Conservation (phyloP, 257 asterid genomes). For the Salvia rosmarinus region DNA sequence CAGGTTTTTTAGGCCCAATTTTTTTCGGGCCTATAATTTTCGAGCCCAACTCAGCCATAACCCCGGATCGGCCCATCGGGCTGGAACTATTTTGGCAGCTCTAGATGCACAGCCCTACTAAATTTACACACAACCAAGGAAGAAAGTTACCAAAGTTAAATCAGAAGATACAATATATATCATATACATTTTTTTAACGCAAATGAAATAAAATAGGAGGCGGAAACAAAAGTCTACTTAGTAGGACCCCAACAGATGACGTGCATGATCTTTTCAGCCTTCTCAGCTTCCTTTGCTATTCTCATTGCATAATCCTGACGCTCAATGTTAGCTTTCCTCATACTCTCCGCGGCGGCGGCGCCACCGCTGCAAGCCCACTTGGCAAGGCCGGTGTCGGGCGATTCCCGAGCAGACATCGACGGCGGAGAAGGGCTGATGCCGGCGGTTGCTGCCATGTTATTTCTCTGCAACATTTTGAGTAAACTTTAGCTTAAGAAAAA, state of each 20-base stretch:
- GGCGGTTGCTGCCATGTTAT: constrained; percentile 21
- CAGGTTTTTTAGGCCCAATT: too few species aligned
- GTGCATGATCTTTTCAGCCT: constrained; percentile 60
- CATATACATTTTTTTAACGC: not conserved
- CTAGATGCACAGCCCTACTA: too few species aligned
- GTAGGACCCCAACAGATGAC: constrained; percentile 56
- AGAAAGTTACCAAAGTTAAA: too few species aligned
- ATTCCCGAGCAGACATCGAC: constrained; percentile 26
- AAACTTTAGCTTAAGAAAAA: not conserved
- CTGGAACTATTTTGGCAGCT: too few species aligned
- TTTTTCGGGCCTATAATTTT: too few species aligned
- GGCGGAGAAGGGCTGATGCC: constrained; percentile 33
- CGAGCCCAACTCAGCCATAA: too few species aligned
- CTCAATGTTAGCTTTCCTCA: constrained; percentile 23
- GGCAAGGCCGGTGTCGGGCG: constrained; percentile 24
- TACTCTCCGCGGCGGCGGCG: constrained; percentile 29
- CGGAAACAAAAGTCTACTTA: constrained; percentile 25
- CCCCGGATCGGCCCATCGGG: too few species aligned
- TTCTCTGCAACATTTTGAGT: not conserved
- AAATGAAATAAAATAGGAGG: not conserved
- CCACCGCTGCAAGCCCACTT: constrained; percentile 34
- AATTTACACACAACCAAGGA: too few species aligned
- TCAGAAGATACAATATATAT: not conserved
- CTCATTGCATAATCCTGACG: constrained; percentile 25
- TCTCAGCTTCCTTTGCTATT: constrained; percentile 49